Evolutionary conservation across 257 asterid genomes (phyloP).

Genomic region (Ajuga chamaepitys): DNA sequence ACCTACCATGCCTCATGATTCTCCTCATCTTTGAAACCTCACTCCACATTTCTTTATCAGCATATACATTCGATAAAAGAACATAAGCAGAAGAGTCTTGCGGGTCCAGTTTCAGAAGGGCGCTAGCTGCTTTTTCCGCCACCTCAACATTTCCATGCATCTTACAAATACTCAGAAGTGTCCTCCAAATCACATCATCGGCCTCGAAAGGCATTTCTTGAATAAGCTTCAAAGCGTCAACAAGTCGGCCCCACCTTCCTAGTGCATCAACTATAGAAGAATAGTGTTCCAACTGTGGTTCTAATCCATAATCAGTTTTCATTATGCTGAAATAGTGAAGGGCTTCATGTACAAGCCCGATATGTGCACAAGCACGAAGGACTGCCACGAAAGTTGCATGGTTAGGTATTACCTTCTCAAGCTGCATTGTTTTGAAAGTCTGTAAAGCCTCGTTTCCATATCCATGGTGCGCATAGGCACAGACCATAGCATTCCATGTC

Average conservation of each 20-base stretch:
- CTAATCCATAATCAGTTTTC: constrained; percentile 43
- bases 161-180: constrained; percentile 76
- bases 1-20: constrained; percentile 51
- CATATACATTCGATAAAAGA: constrained; percentile 71
- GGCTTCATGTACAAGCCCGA: constrained; percentile 65
- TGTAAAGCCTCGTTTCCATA: constrained; percentile 57
- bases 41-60: constrained; percentile 81
- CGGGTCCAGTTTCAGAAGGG: constrained; percentile 59
- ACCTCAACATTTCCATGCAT: constrained; percentile 71
- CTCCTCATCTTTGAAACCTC: constrained; percentile 65
- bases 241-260: constrained; percentile 55
- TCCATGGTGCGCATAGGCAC: constrained; percentile 82
- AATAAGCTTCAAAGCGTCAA: constrained; percentile 63
- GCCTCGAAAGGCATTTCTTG: constrained; percentile 77
- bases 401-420: constrained; percentile 47
- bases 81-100: constrained; percentile 72
- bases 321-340: constrained; percentile 52
- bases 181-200: constrained; percentile 83
- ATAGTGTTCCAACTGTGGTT: constrained; percentile 77
- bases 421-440: constrained; percentile 53
- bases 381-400: constrained; percentile 86
- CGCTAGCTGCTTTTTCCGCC: constrained; percentile 68
- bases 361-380: constrained; percentile 86
- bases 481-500: constrained; percentile 85
- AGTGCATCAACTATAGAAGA: constrained; percentile 84